Percentiles rank a stretch among this genome's conserved stretches.
phyloP scores from a whole-genome alignment of 2,329 filamentous ascomycete species.

The Aspergillus brasiliensis region DNA sequence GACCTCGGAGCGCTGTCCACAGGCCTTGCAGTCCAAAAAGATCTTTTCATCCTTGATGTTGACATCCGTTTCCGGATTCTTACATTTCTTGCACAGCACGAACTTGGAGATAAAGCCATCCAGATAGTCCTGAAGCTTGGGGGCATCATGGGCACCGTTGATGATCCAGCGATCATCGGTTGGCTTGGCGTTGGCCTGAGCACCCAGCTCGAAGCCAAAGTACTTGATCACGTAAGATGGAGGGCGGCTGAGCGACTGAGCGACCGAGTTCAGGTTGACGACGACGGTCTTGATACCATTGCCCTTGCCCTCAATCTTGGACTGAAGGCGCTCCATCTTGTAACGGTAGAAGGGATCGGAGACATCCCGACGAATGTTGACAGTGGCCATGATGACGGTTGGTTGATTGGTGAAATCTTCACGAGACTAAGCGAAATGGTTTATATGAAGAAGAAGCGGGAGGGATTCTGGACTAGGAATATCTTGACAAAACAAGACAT shows the following conservation, averaged over 20 bases:
- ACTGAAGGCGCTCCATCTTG: slow-evolving; percentile 99
- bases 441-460: slow-evolving; percentile 36
- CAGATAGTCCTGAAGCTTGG: slow-evolving; percentile 96
- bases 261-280: slow-evolving; percentile 93
- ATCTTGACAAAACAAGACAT: slow-evolving; percentile 60
- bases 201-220: slow-evolving; percentile 97
- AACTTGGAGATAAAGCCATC: slow-evolving; percentile 99
- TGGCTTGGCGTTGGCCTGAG: slow-evolving; percentile 97
- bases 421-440: slow-evolving; percentile 30
- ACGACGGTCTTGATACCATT: slow-evolving; percentile 99
- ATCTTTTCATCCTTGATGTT: slow-evolving; percentile 93
- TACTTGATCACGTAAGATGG: slow-evolving; percentile 98
- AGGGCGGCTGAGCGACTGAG: slow-evolving; percentile 86
- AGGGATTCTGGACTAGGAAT: slow-evolving; percentile 48
- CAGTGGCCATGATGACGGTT: slow-evolving; percentile 82
- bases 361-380: slow-evolving; percentile 98
- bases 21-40: slow-evolving; percentile 96
- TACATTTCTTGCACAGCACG: slow-evolving; percentile 99
- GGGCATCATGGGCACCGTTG: slow-evolving; percentile 94
- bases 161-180: slow-evolving; percentile 99
- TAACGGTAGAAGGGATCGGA: slow-evolving; percentile 99
- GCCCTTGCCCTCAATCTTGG: slow-evolving; percentile 99
- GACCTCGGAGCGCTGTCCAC: slow-evolving; percentile 87
- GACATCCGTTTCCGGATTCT: slow-evolving; percentile 97
- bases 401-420: slow-evolving; percentile 27